Conservation (phyloP, 306 rosid genomes). For the Arachis stenosperma region DNA sequence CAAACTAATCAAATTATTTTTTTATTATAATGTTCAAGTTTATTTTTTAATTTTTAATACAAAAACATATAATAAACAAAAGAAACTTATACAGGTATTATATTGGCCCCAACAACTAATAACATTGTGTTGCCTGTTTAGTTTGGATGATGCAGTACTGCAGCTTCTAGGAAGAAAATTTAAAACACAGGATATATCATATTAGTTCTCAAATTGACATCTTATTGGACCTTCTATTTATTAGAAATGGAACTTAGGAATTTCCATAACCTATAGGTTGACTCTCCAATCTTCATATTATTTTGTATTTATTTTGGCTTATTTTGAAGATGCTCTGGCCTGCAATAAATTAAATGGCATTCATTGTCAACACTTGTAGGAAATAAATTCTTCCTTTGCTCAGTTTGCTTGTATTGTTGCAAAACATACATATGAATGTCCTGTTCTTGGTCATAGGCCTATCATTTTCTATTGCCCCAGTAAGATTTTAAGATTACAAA, state of each 20-base stretch:
- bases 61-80: too few relatives aligned
- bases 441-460: neutral
- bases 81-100: neutral
- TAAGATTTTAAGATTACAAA: neutral
- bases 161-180: neutral
- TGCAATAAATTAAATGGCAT: neutral
- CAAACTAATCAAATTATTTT: slow-evolving; percentile 1
- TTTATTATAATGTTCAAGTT: neutral
- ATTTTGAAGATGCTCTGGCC: neutral
- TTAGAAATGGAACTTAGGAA: neutral
- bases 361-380: neutral
- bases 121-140: neutral
- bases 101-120: slow-evolving; percentile 1
- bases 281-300: neutral
- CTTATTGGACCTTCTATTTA: neutral
- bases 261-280: neutral
- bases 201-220: slow-evolving; percentile 1
- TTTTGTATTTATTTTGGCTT: neutral
- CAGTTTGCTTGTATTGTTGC: neutral
- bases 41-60: neutral
- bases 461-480: neutral
- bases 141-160: slow-evolving; percentile 1
- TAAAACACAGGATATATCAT: neutral
- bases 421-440: neutral
- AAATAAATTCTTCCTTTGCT: neutral